Evolutionary conservation across 768 basidiomycete species (phyloP), one percentile per base, ranked within the genome.

Genomic region (Leccinellum luteum): DNA sequence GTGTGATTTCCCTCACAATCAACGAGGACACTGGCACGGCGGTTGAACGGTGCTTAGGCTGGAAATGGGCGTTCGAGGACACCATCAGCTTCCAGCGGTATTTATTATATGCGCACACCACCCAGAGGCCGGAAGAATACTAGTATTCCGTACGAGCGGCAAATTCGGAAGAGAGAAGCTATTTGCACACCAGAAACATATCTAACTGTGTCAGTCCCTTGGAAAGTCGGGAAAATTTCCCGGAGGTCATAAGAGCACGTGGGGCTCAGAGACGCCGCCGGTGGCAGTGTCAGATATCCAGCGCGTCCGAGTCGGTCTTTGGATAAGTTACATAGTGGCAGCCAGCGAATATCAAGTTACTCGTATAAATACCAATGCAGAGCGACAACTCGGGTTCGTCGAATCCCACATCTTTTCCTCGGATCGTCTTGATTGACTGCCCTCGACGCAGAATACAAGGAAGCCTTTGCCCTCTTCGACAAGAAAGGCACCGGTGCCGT

Each of bases 391-490:
- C 82, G 73, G 81, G 81, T 67, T 35, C 12, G 6, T 76, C 21
- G 19, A 27, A 9, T 5, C 48, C 23, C 51, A 34, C 47, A 3
- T 21, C 6, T 6, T 31, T 17, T 41, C 35, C 12, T 21, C 12
- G 30, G 47, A 12, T 41, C 64, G 32, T 38, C 38, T 28, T 4
- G 19, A 38, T 47, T 57, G 38, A 68, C 59, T 34, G 6, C 41
- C 49, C 9, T 14, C 10, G 56, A 57, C 44, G n/a, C 75, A 92
- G 94, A 95, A 75, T 95, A 95, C 80, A 92, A 93, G 69, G 94
- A 98, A 74, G 95, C 95, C 2, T 98, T 98, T 67, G 94, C 97
- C 47, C 85, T 99, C 31, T 98, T 98, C 73, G 97, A 99, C 78
- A 98, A 98, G 79, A 87, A 87, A 63, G 97, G 97, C 35, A 92